Base-by-base conservation (phyloP, 768 basidiomycete species). In the Lactifluus subvellereus region DNA sequence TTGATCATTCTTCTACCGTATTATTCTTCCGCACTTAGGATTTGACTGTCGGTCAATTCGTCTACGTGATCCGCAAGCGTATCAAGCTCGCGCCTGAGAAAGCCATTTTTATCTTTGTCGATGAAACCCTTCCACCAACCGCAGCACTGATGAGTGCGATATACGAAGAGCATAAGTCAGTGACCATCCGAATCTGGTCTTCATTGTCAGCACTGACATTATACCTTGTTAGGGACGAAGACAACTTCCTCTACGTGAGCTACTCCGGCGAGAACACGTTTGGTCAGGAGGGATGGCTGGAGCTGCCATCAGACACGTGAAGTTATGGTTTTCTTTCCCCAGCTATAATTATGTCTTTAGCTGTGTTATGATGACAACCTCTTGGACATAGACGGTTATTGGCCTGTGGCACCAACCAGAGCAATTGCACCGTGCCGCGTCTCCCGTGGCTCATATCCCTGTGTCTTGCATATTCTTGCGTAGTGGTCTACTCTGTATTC, bases 41-140 rank as follows among this genome's bases (percentile, higher is more conserved):
- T 77, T 78, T 97, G 60, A 98, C 94, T 47, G 95, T 98, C 9
- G 95, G 95, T 11, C 96, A 99, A 74, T 99, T 99, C 74, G 97
- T 99, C 61, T 99, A 99, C 75, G 97, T 99, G 38, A 99, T 99
- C 73, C 88, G 97, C 72, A 99, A 99, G 82, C 90, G 97, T 65
- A 99, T 98, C 88, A 98, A 99, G 86, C 85, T 99, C 61, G 91
- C 94, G 27, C 95, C 97, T 37, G 97, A 99, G 85, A 98, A 98
- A 79, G 97, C 97, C 42, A 99, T 99, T 78, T 99, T 98, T 80
- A 98, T 99, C 77, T 99, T 98, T 71, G 97, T 99, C 56, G 94
- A 99, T 70, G 97, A 99, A 75, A 94, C 98, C 58, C 82, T 99
- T 33, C 97, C 97, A 49, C 97, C 97, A 48, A 98, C 97, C 1